Percentiles rank a stretch among this genome's conserved stretches.
These are phyloP conservation scores for Globisporangium nodosum DNA, from an alignment of 352 stramenopile species.

Conservation along the genomic window DNA sequence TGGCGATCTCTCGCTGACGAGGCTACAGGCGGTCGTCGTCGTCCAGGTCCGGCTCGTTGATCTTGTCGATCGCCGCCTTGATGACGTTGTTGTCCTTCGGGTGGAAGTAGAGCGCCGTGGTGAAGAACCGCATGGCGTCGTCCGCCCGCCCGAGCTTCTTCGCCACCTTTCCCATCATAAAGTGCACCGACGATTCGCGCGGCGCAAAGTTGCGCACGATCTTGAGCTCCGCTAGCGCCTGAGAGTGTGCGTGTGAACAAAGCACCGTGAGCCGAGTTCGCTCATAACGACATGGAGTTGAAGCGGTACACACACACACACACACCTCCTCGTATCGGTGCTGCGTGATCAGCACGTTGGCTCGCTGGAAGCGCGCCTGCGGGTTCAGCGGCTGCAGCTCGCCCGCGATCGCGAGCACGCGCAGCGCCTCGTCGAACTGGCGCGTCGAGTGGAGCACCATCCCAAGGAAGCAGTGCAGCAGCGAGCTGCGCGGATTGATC, in stretches of 20 bases:
- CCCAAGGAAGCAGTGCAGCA: slow-evolving; percentile 94
- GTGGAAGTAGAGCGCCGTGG: slow-evolving; percentile 95
- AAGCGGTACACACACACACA: neutral
- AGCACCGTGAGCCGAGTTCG: neutral
- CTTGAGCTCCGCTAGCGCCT: slow-evolving; percentile 90
- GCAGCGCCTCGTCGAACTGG: slow-evolving; percentile 87
- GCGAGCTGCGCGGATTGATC: slow-evolving; percentile 93
- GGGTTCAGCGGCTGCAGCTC: slow-evolving; percentile 91
- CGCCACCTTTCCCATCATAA: slow-evolving; percentile 94
- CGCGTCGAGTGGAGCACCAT: slow-evolving; percentile 93
- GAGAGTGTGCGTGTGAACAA: neutral
- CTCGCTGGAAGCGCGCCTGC: slow-evolving; percentile 92
- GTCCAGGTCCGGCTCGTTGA: slow-evolving; percentile 65
- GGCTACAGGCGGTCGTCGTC: slow-evolving; percentile 46
- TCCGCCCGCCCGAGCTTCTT: slow-evolving; percentile 87
- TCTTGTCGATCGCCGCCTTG: slow-evolving; percentile 93
- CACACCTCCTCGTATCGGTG: slow-evolving; percentile 85
- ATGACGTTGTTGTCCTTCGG: slow-evolving; percentile 97
- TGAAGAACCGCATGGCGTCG: slow-evolving; percentile 95
- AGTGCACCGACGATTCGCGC: slow-evolving; percentile 95
- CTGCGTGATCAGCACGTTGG: slow-evolving; percentile 92
- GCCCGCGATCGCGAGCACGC: slow-evolving; percentile 84
- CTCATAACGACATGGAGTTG: no score
- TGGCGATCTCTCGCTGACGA: no score
- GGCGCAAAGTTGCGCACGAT: slow-evolving; percentile 91